Evolutionary conservation across 148 eudicot species (phyloP), one percentile per base, ranked within the genome.

Genomic region (Vaccinium corymbosum): DNA sequence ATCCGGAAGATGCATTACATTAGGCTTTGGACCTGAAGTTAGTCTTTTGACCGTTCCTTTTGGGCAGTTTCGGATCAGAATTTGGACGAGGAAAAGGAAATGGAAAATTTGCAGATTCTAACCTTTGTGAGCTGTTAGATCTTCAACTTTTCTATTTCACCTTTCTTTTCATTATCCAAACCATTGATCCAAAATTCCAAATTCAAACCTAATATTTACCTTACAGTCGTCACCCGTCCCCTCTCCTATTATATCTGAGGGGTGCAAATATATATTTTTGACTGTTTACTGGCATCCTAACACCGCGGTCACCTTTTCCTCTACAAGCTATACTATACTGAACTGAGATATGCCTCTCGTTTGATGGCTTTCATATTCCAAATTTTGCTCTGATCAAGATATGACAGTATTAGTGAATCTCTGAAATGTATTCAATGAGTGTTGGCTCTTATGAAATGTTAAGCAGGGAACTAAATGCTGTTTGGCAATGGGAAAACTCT

Each of bases 1-100:
- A 87, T 68, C 87, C 88, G 12, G 89, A 89, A 32, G 93, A 94
- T 82, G 83, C 83, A 46, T 81, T 88, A 10, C 87, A 86, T 84
- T 81, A 84, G 78, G 61, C 87, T n/a, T 49, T 82, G 85, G 84
- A 56, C 20, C 71, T 3, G 13, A 48, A n/a, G 17, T 75, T 76
- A 10, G 51, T 73, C 49, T 42, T 73, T 73, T 19, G 77, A 19
- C 77, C 38, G 12, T 7, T 35, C 19, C 77, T 17, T 73, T 7
- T 6, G 7, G 50, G 10, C 76, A 15, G 29, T 66, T 29, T 66
- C 12, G 35, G 16, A 20, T 66, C 35, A 66, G 35, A 10, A 66
- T 66, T 27, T 25, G 22, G 72, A 66, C 3, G 17, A 10, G 72
- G 72, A 61, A 19, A 17, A 17, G 64, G 68, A 2, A 22, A 64